Base-by-base conservation (phyloP, 2,329 filamentous ascomycete species). In the Tolypocladium endophyticum region DNA sequence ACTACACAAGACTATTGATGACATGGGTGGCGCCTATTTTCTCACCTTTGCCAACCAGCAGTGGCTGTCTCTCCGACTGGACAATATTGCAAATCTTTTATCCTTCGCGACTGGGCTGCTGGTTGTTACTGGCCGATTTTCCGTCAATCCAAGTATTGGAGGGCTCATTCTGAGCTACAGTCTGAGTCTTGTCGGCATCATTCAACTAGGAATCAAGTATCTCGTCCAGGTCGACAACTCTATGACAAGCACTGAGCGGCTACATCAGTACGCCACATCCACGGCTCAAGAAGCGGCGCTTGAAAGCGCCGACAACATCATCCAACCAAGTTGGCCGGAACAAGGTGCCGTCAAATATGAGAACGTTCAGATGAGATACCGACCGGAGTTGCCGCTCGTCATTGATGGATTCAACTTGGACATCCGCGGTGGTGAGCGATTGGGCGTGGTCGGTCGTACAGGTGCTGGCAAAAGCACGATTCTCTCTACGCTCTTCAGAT, bases 211-310 rank as follows among this genome's bases (percentile, higher is more conserved):
- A 0, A 90, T 97, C 23, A 85, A 93, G n/a, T 93, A 97, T 74
- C 81, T 97, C 8, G 93, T 93, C 33, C 93, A 97, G 73, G 91
- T 97, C 11, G 93, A 97, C 73, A 97, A 97, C 74, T 91, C 92
- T 69, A 97, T 97, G 93, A 97, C 97, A 71, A 87, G 92, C 0
- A 94, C 94, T 0, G 93, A 97, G 74, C 87, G 94, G 56, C 80
- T 97, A 38, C 86, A 92, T 71, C 91, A 96, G 76, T 97, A 97
- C 71, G 92, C 90, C 58, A 90, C 85, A 0, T 75, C 90, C 65
- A 82, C 97, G 6, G 91, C 96, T 64, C 88, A 96, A 70, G 94
- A 97, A 72, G 90, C 93, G 0, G 90, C 92, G 0, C 79, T 92
- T 1, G 89, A 92, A 67, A 87, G 90, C 47, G 72, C 86, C 56